A percentile compares a stretch with the other conserved stretches of the same genome.
phyloP scores from a whole-genome alignment of 2,329 filamentous ascomycete species.

The Geosmithia putterillii region DNA sequence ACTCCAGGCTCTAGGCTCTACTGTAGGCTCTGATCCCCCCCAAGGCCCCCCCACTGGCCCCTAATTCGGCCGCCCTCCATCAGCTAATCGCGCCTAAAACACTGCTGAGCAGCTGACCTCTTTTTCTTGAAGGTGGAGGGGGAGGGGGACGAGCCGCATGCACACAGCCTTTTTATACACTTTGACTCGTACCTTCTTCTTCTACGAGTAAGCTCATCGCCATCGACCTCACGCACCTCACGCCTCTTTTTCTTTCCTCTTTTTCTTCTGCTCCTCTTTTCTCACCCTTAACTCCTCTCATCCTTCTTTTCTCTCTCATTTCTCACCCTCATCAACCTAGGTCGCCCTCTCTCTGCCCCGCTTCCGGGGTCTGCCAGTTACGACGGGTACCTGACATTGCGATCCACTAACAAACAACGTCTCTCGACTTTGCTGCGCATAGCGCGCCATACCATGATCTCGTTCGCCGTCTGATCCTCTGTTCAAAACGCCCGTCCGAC shows the following conservation, averaged over 20 bases:
- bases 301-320: not conserved
- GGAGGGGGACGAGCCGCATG: not conserved
- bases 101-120: slow-evolving; percentile 5
- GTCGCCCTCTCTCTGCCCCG: not conserved
- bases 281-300: not conserved
- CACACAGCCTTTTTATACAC: too few species aligned
- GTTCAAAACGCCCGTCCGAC: not conserved
- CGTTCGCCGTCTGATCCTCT: not conserved
- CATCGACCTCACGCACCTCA: not conserved
- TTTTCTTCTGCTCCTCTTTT: not conserved
- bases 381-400: not conserved
- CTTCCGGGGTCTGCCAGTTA: not conserved
- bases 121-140: not conserved
- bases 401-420: not conserved
- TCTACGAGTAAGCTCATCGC: not conserved
- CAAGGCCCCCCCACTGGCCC: slow-evolving; percentile 1
- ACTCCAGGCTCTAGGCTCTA: not conserved
- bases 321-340: not conserved
- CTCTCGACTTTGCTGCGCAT: not conserved
- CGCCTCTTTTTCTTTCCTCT: not conserved
- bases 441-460: not conserved
- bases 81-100: slow-evolving; percentile 1
- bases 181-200: not conserved
- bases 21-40: not conserved
- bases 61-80: not conserved